These are phyloP conservation scores for Colletotrichum karsti DNA, from an alignment of 2,329 filamentous ascomycete genomes.

Conservation along the genomic window DNA sequence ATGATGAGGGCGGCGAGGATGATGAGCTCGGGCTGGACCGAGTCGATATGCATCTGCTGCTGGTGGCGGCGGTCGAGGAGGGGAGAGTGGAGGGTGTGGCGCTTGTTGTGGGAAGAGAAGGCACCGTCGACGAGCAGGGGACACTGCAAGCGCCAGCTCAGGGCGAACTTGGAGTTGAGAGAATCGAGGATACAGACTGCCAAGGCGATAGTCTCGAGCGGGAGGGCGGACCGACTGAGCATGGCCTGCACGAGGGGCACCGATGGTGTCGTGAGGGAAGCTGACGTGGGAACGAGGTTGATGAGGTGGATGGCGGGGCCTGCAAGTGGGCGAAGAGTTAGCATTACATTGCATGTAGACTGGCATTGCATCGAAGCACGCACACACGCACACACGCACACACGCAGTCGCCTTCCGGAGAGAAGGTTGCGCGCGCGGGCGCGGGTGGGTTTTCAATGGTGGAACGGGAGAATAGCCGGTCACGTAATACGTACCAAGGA, in stretches of 20 bases:
- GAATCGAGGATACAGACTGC: conserved; percentile 74
- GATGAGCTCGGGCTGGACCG: conserved; percentile 69
- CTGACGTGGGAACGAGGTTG: conserved; percentile 71
- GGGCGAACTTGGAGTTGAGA: conserved; percentile 68
- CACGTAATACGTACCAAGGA: conserved; percentile 44
- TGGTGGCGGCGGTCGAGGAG: conserved; percentile 34
- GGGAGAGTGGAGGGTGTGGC: conserved; percentile 56
- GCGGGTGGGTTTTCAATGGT: neutral
- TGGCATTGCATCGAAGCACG: conserved; percentile 33
- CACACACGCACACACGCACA: neutral
- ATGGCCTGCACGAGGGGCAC: conserved; percentile 68
- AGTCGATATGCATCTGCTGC: conserved; percentile 65
- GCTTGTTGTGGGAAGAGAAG: conserved; percentile 42
- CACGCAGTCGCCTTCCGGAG: neutral
- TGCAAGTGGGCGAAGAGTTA: conserved; percentile 40
- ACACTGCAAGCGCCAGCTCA: conserved; percentile 68
- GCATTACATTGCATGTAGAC: conserved; percentile 20
- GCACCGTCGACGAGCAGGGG: conserved; percentile 49
- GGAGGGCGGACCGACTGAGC: conserved; percentile 64
- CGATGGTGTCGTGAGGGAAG: conserved; percentile 67
- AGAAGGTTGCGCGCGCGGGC: neutral
- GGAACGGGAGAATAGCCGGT: neutral
- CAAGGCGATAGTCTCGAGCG: conserved; percentile 69
- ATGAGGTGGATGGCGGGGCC: conserved; percentile 73
- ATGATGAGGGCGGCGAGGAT: conserved; percentile 70